phyloP scores from a whole-genome alignment of 306 rosid species.

The Vachellia collinsii region DNA sequence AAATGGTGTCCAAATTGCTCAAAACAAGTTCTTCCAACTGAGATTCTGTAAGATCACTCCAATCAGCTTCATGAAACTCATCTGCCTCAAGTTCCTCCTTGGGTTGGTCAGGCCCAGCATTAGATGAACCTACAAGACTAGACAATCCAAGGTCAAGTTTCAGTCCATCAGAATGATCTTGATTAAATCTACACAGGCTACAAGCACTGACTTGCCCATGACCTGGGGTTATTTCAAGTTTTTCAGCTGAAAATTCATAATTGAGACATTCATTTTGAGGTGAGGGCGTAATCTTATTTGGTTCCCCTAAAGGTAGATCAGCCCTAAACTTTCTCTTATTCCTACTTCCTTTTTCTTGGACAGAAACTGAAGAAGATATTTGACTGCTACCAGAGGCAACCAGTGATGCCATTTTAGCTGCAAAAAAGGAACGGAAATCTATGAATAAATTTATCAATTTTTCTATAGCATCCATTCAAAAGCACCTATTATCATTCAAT shows the following conservation, averaged over 20 bases:
- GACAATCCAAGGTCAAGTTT: constrained; percentile 86
- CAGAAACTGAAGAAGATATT: constrained; percentile 57
- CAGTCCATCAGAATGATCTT: constrained; percentile 67
- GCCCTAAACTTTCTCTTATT: constrained; percentile 96
- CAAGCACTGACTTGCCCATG: constrained; percentile 53
- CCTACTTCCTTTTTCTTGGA: constrained; percentile 83
- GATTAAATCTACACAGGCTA: constrained; percentile 57
- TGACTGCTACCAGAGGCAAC: constrained; percentile 62
- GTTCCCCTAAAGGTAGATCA: constrained; percentile 77
- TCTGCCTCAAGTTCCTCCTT: constrained; percentile 68
- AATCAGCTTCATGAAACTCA: constrained; percentile 73
- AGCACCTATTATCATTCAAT: constrained; percentile 32
- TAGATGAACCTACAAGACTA: constrained; percentile 51
- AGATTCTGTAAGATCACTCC: constrained; percentile 84
- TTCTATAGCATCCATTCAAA: constrained; percentile 30
- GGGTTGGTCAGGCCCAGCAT: constrained; percentile 49
- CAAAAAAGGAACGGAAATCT: constrained; percentile 35
- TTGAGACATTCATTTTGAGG: constrained; percentile 65
- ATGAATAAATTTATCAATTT: constrained; percentile 38
- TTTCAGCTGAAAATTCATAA: constrained; percentile 85
- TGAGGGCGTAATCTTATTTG: constrained; percentile 52
- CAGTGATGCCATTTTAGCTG: constrained; percentile 83
- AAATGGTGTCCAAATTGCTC: constrained; percentile 65
- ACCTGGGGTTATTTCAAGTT: constrained; percentile 53
- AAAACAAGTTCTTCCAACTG: constrained; percentile 83